Evolutionary conservation across 139 green algal genomes (phyloP).

Genomic region (Volvox africanus): DNA sequence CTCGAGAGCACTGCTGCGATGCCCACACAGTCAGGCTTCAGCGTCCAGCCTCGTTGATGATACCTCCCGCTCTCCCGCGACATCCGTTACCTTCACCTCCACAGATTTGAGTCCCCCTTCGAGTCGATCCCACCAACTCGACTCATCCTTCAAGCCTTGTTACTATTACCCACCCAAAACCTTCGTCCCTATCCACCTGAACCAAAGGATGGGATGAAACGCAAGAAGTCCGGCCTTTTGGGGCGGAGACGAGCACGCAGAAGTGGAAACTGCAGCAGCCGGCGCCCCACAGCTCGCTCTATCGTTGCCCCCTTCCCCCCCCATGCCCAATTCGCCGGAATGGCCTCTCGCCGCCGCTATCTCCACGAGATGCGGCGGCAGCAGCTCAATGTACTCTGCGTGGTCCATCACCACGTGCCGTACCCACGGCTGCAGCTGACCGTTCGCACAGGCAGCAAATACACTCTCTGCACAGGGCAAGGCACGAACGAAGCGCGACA

Average conservation of each 20-base stretch:
- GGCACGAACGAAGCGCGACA: not conserved
- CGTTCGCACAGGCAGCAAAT: not conserved
- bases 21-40: no score
- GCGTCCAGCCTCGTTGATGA: no score
- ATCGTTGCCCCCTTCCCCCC: not conserved
- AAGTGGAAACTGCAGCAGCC: not conserved
- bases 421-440: conserved; percentile 19
- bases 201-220: conserved; percentile 22
- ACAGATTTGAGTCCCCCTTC: no score
- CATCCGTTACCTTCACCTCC: no score
- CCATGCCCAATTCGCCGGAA: no score
- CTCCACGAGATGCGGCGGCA: conserved; percentile 8
- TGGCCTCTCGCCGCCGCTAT: not conserved
- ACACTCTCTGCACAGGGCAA: not conserved
- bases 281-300: not conserved
- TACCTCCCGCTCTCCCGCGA: no score
- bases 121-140: no score
- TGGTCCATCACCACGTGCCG: conserved; percentile 32
- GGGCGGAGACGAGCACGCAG: not conserved
- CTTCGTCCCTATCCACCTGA: conserved; percentile 27
- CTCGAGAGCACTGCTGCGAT: no score
- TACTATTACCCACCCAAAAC: no score
- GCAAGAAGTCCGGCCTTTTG: not conserved
- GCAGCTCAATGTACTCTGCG: conserved; percentile 31
- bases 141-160: no score